These are phyloP conservation scores for Lepidium africanum DNA, from an alignment of 345 rosid genomes.

Conservation along the genomic window DNA sequence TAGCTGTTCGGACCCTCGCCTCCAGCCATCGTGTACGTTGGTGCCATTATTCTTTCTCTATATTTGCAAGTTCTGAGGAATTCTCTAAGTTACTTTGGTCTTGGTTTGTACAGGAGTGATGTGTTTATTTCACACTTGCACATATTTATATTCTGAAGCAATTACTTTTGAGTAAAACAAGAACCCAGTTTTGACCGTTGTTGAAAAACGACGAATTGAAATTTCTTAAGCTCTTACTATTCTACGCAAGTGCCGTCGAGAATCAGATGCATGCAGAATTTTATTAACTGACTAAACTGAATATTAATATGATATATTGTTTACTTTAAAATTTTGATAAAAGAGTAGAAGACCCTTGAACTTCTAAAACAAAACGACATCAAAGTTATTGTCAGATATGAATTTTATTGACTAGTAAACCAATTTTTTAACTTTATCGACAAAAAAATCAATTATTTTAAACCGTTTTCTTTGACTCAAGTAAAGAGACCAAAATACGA, in stretches of 20 bases:
- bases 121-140: not conserved
- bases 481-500: not conserved
- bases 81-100: not conserved
- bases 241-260: not conserved
- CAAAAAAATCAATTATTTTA: not conserved
- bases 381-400: not conserved
- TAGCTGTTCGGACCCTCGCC: conserved; percentile 22
- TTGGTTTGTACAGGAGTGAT: not conserved
- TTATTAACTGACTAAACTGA: too few relatives aligned
- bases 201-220: not conserved
- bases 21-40: conserved; percentile 22
- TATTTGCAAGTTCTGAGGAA: not conserved
- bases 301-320: too few relatives aligned
- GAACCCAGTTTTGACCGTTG: not conserved
- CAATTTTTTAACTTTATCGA: too few relatives aligned
- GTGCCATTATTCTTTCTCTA: not conserved
- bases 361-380: not conserved
- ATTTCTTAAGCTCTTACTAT: not conserved
- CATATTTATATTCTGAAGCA: not conserved
- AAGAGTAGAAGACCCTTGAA: not conserved
- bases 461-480: not conserved
- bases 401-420: too few relatives aligned
- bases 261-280: too few relatives aligned
- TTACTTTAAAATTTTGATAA: not conserved
- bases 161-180: not conserved